phyloP scores from a whole-genome alignment of 331 rosid genomes.

The Spiraea crenata region DNA sequence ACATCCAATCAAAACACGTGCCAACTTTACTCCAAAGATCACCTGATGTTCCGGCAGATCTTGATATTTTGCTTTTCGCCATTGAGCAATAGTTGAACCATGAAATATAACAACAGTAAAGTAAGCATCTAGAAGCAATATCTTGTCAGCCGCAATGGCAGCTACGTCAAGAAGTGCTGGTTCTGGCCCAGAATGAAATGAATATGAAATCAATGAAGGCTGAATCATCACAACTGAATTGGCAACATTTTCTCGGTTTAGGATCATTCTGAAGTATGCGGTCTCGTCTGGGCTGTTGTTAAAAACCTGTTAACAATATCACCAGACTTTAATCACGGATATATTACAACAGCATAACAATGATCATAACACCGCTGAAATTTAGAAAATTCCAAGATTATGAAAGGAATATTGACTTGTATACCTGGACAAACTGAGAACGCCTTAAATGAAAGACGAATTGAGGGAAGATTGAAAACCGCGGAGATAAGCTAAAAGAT shows the following conservation, averaged over 20 bases:
- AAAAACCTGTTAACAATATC: slow-evolving; percentile 63
- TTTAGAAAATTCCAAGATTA: slow-evolving; percentile 12
- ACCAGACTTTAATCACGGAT: slow-evolving; percentile 2
- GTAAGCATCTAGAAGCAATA: slow-evolving; percentile 83
- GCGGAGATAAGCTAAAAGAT: slow-evolving; percentile 93
- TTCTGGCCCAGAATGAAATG: slow-evolving; percentile 87
- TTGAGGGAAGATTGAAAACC: slow-evolving; percentile 96
- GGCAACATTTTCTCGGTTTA: slow-evolving; percentile 87
- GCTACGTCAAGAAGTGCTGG: slow-evolving; percentile 96
- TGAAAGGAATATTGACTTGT: not conserved
- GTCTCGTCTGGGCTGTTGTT: slow-evolving; percentile 99
- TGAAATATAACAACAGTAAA: slow-evolving; percentile 89
- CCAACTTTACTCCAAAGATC: slow-evolving; percentile 16
- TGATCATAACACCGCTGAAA: slow-evolving; percentile 21
- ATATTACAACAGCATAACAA: slow-evolving; percentile 15
- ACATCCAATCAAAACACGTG: slow-evolving; percentile 3
- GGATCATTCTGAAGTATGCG: slow-evolving; percentile 93
- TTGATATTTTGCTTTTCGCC: slow-evolving; percentile 97
- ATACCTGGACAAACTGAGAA: slow-evolving; percentile 96
- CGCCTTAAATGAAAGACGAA: slow-evolving; percentile 91
- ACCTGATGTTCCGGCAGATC: slow-evolving; percentile 91
- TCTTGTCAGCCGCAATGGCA: slow-evolving; percentile 91
- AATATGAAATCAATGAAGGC: slow-evolving; percentile 89
- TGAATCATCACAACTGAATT: slow-evolving; percentile 98
- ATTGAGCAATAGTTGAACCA: slow-evolving; percentile 95